Evolutionary conservation across 257 asterid species (phyloP), one percentile per base, ranked within the genome.

Genomic region (Scutellaria galericulata): DNA sequence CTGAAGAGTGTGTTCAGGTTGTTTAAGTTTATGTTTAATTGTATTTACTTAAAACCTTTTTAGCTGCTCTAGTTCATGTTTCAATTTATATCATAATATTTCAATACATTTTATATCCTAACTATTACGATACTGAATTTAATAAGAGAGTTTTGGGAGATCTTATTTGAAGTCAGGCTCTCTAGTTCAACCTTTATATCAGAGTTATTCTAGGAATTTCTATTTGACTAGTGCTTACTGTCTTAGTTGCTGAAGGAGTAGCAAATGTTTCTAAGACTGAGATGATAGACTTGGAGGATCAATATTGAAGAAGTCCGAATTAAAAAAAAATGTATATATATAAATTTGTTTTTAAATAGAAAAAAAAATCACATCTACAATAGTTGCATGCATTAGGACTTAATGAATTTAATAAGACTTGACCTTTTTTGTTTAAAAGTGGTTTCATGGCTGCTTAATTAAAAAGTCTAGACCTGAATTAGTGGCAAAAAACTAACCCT

Each of bases 231-330:
- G 54, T 39, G 46, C 52, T 60, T 20, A 37, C 31, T 7, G 41
- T 12, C 50, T 60, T 60, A 39, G 42, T 71, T 75, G 39, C 45
- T 66, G 59, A n/a, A 59, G 45, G 65, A 58, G 69, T 41, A 48
- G 56, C 58, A 22, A 40, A 39, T 47, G 27, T 40, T 37, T 57
- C 61, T 47, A 46, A 22, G 13, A 48, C 20, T 31, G 15, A 27
- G 13, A 47, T 45, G 12, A 10, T 14, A 52, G 7, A 54, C 37
- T 66, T 50, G 56, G 46, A 48, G 31, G 64, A 57, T 3, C 64
- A 31, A 60, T 40, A n/a, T 62, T 41, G 52, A 62, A 62, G 37
- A 15, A 8, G 50, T 41, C 8, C 6, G 15, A 40, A 41, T 47
- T 5, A 22, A 61, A 47, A 61, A 47, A 66, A 44, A 52, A 14